A percentile compares a stretch with the other conserved stretches of the same genome.
Evolutionary conservation across 2,329 filamentous ascomycete species (phyloP).

Genomic region (Sarocladiaceae sp.): DNA sequence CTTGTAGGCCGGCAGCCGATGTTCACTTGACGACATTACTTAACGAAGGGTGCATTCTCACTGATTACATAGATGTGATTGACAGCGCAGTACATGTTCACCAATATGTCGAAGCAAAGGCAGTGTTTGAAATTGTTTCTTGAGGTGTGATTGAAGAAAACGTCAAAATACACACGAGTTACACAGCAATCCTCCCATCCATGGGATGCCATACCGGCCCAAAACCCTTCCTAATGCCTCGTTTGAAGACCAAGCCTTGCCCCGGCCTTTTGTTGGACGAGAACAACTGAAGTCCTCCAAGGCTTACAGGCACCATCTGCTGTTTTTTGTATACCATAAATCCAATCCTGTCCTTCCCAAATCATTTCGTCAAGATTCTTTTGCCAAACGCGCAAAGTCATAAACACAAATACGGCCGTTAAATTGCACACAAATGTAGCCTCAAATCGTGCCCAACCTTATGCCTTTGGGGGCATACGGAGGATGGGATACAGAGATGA

Average conservation of each 20-base stretch:
- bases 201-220: not conserved
- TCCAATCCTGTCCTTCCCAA: not conserved
- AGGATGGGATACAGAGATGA: constrained; percentile 37
- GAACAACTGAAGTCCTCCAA: too few relatives aligned
- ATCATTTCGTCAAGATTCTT: constrained; percentile 22
- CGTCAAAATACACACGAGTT: not conserved
- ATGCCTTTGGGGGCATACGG: constrained; percentile 24
- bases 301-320: not conserved
- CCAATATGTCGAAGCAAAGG: not conserved
- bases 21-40: too few relatives aligned
- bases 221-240: not conserved
- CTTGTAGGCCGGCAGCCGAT: too few relatives aligned
- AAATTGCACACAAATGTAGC: not conserved
- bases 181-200: not conserved
- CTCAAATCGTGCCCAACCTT: not conserved
- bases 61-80: too few relatives aligned
- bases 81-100: too few relatives aligned
- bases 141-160: not conserved
- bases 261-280: not conserved
- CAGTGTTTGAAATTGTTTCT: not conserved
- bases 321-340: not conserved
- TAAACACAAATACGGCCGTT: not conserved
- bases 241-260: not conserved
- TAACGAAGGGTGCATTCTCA: too few relatives aligned
- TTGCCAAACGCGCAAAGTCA: not conserved